Evolutionary conservation across 345 rosid genomes (phyloP).

Genomic region (Murraya paniculata): DNA sequence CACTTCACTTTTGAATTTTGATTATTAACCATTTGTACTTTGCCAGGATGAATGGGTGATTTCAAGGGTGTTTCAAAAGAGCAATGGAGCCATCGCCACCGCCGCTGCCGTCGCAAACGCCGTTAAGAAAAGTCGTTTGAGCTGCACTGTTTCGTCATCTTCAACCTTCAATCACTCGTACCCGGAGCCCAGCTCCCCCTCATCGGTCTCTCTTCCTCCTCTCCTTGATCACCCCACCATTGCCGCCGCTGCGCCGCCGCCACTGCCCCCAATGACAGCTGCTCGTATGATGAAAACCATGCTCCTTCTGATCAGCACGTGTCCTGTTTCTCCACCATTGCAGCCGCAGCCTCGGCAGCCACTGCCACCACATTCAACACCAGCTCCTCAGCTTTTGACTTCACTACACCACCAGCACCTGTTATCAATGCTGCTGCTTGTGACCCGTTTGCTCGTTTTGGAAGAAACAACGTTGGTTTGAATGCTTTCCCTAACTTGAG

Average conservation of each 20-base stretch:
- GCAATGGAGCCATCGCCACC: conserved; percentile 24
- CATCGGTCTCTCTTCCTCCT: conserved; percentile 78
- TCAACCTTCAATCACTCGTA: conserved; percentile 25
- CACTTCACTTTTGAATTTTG: not conserved
- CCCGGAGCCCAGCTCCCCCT: conserved; percentile 63
- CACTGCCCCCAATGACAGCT: conserved; percentile 36
- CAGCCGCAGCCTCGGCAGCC: conserved; percentile 52
- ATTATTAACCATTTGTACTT: not conserved
- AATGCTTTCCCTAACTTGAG: conserved; percentile 59
- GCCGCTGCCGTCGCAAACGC: not conserved
- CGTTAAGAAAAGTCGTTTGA: conserved; percentile 43
- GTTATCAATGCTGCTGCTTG: not conserved
- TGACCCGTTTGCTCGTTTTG: conserved; percentile 21
- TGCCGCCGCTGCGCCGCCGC: conserved; percentile 19
- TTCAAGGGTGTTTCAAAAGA: conserved; percentile 79
- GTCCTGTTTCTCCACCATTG: conserved; percentile 99
- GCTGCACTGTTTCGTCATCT: conserved; percentile 4
- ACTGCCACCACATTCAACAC: conserved; percentile 21
- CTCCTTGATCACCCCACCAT: conserved; percentile 39
- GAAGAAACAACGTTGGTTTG: conserved; percentile 27
- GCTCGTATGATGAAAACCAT: conserved; percentile 54
- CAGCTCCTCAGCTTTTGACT: conserved; percentile 24
- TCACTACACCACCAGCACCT: conserved; percentile 23
- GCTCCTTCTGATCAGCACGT: conserved; percentile 76
- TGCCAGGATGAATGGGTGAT: conserved; percentile 95